Base-by-base conservation (phyloP, 352 stramenopile genomes). In the Pythium periplocum region DNA sequence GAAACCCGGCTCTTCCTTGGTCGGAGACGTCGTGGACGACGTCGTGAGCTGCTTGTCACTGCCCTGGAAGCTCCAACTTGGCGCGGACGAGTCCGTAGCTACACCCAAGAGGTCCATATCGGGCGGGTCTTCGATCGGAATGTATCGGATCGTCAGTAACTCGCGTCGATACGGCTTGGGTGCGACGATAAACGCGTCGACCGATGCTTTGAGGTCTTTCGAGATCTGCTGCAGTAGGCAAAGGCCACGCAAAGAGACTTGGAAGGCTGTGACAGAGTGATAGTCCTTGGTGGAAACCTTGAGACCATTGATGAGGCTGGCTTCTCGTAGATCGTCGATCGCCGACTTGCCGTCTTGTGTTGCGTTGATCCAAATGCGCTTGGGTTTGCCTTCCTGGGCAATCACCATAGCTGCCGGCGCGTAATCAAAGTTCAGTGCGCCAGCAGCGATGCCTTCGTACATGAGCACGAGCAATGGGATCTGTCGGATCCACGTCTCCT, bases 401-500 rank as follows among this genome's bases (percentile, higher is more conserved):
- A 84, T 78, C 31, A 83, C 55, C 43, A 82, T 73, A 2, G 70
- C 60, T n/a, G 73, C 71, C 1, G 75, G 75, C 9, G 75, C 75
- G 54, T 86, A 86, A 56, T 86, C 75, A 45, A 86, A 86, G 57
- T 83, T 77, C 1, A 86, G 60, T 30, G 62, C 70, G 3, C 73
- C 73, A 10, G 71, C 65, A 6, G 69, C 73, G 49, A 86, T 86
- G 31, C 75, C 75, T 57, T 86, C 75, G 57, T 84, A 86, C 68
- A 86, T 76, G 7, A 98, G 70, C 54, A 98, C 94, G 12, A 97
- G 75, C 36, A 98, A 55, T 36, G 95, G 86, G 40, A 89, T 90
- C 66, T 98, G 96, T 17, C 93, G 80, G 45, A 98, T 89, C 95
- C 95, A 98, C 55, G 89, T 73, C 64, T 98, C 92, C 37, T 94